Base-by-base conservation (phyloP, 1,284 basidiomycete genomes). In the Rhodotorula sp. region DNA sequence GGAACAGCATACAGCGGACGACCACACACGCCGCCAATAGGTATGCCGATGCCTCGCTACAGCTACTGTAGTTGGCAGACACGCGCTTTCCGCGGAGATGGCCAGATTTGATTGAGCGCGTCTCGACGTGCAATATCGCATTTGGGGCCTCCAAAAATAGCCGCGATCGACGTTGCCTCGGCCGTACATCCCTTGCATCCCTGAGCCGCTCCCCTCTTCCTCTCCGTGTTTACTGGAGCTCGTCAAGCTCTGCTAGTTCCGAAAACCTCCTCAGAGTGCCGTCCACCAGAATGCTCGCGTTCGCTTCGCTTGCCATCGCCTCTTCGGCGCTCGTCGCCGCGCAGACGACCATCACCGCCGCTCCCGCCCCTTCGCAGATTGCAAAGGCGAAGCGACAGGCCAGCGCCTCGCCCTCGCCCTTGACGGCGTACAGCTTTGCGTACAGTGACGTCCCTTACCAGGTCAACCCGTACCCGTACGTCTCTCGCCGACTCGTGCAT, bases 341-440 rank as follows among this genome's bases (percentile, higher is more conserved):
- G 2, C 29, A 53, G 49, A 37, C 57, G 33, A 63, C 68, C 29
- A 64, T 71, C 60, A 71, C 69, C 1, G 26, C 58, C 4, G 69
- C 69, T 2, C 69, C 69, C 1, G 62, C 69, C 7, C 55, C 66
- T 1, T 55, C 66, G 17, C 59, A 64, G 60, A n/a, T 66, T 30
- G 53, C 54, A 10, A 29, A 51, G 30, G 69, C 69, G 2, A 33
- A 29, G 54, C 49, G 42, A n/a, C 60, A 56, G 51, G 62, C 62
- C 8, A 58, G 56, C 10, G 37, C 53, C 0, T 45, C 58, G 22
- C 66, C 70, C 2, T 63, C 51, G 8, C 69, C 73, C 0, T 54
- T 74, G 3, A 74, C 73, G 12, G 56, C 62, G 26, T 70, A 70
- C 54, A 65, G 62, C 37, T 75, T 70, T 60, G 48, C 44, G 7